A percentile compares a stretch with the other conserved stretches of the same genome.
These are phyloP conservation scores for Aspergillus pseudotamarii DNA, from an alignment of 2,329 filamentous ascomycete genomes.

Conservation along the genomic window DNA sequence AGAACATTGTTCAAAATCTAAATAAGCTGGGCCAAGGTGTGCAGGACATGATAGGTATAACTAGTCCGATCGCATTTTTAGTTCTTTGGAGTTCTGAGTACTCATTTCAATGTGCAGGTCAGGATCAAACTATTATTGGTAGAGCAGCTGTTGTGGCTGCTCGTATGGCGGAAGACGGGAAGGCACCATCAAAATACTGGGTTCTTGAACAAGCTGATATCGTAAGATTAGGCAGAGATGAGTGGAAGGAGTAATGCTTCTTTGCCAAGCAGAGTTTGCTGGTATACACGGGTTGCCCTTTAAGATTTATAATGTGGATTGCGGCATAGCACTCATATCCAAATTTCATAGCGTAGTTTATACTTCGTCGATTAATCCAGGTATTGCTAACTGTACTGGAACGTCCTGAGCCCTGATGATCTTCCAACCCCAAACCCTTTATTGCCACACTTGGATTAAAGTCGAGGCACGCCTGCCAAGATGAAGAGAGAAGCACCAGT, in stretches of 20 bases:
- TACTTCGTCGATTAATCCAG: no score
- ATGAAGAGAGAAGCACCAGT: neutral
- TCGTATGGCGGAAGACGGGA: conserved; percentile 27
- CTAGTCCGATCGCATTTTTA: neutral
- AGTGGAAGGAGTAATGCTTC: conserved; percentile 31
- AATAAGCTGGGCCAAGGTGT: conserved; percentile 27
- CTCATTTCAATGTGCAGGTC: conserved; percentile 22
- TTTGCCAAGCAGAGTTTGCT: accelerated
- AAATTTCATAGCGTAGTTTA: no score
- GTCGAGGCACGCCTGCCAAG: no score
- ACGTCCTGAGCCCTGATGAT: no score
- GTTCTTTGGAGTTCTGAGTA: neutral
- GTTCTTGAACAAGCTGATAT: conserved; percentile 33
- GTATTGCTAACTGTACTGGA: no score
- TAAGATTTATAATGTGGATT: no score
- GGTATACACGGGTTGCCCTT: no score
- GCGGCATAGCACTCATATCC: accelerated
- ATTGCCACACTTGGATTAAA: neutral
- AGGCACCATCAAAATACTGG: conserved; percentile 34
- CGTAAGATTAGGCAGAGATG: conserved; percentile 30
- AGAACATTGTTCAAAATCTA: conserved; percentile 24
- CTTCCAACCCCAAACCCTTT: neutral
- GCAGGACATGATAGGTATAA: conserved; percentile 33
- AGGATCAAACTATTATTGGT: conserved; percentile 31
- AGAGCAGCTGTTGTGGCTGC: conserved; percentile 34